These are phyloP conservation scores for Metarhizium brunneum DNA, from an alignment of 2,329 filamentous ascomycete species.

Conservation along the genomic window DNA sequence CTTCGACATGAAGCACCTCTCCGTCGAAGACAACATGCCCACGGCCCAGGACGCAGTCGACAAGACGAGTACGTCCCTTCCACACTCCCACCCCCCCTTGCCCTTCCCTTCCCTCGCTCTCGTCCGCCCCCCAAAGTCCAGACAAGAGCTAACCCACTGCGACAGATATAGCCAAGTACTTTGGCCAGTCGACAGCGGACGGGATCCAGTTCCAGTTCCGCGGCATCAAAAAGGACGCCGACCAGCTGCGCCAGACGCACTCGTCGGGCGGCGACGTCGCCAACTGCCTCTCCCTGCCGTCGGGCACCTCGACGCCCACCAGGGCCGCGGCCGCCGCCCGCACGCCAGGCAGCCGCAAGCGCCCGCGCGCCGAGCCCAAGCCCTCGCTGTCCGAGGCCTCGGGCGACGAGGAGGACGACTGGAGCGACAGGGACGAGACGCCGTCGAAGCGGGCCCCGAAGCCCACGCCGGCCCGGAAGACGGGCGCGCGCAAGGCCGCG, in stretches of 20 bases:
- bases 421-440: slow-evolving; percentile 16
- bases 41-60: slow-evolving; percentile 28
- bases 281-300: slow-evolving; percentile 21
- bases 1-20: slow-evolving; percentile 34
- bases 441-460: slow-evolving; percentile 24
- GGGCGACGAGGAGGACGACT: slow-evolving; percentile 9
- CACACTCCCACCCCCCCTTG: neutral
- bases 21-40: slow-evolving; percentile 25
- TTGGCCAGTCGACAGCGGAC: slow-evolving; percentile 46
- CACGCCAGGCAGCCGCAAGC: slow-evolving; percentile 15
- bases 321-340: slow-evolving; percentile 13
- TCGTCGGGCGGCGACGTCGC: slow-evolving; percentile 36
- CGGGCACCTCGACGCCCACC: slow-evolving; percentile 11
- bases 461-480: slow-evolving; percentile 12
- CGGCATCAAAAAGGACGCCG: slow-evolving; percentile 42
- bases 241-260: slow-evolving; percentile 35
- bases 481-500: slow-evolving; percentile 21
- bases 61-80: slow-evolving; percentile 28
- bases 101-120: neutral
- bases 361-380: slow-evolving; percentile 12
- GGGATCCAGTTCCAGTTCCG: slow-evolving; percentile 56
- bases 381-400: slow-evolving; percentile 16
- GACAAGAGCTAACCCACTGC: slow-evolving; percentile 6
- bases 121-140: too few relatives aligned
- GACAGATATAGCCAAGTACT: slow-evolving; percentile 49